Conservation (phyloP, 108 stramenopile species). For the Pseudonitzschia multiseries region DNA sequence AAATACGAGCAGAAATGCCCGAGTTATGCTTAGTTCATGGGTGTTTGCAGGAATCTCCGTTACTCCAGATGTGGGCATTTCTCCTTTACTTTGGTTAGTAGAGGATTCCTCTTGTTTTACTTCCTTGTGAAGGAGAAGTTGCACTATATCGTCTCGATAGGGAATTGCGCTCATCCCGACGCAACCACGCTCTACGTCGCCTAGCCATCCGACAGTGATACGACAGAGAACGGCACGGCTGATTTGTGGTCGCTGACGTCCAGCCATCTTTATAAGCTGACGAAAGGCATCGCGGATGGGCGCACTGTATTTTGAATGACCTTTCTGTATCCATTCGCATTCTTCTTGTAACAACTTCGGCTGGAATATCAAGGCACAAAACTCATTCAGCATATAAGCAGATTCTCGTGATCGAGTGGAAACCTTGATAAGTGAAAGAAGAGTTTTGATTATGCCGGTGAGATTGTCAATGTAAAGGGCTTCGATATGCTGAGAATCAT, state of each 20-base stretch:
- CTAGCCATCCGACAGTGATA: conserved; percentile 70
- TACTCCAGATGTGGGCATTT: conserved; percentile 7
- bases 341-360: conserved; percentile 57
- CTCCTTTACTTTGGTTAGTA: conserved; percentile 38
- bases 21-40: conserved; percentile 55
- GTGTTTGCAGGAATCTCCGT: conserved; percentile 39
- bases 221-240: conserved; percentile 49
- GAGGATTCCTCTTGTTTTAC: conserved; percentile 56
- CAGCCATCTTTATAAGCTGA: conserved; percentile 57
- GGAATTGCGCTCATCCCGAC: conserved; percentile 69
- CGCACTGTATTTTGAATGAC: conserved; percentile 22
- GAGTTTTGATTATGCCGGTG: conserved; percentile 43
- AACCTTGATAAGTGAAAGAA: conserved; percentile 61
- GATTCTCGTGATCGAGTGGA: conserved; percentile 35
- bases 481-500: conserved; percentile 15
- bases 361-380: conserved; percentile 68
- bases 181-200: conserved; percentile 24
- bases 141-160: conserved; percentile 63
- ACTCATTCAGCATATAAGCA: conserved; percentile 72
- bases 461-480: conserved; percentile 29
- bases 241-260: conserved; percentile 59
- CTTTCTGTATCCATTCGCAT: conserved; percentile 34
- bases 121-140: conserved; percentile 82
- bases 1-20: conserved; percentile 71
- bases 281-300: conserved; percentile 72